Base-by-base conservation (phyloP, 2,329 filamentous ascomycete genomes). In the Fusarium tupiense region DNA sequence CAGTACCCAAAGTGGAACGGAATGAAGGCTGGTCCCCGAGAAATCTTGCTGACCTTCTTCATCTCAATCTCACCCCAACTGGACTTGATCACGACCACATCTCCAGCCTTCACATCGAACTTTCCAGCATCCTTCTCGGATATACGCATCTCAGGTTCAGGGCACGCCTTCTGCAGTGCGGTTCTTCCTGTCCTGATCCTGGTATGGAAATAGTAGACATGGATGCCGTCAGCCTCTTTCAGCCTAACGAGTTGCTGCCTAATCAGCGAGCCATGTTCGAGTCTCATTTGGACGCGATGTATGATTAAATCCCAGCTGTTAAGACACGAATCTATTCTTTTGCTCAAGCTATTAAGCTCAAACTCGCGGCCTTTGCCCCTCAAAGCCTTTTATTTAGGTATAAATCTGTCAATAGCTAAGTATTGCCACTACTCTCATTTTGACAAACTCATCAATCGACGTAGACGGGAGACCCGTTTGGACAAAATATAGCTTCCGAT, bases 1-100 rank as follows among this genome's bases (percentile, higher is more conserved):
- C 47, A 53, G 3, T 62, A 65, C 3, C 40, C 57, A 7, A 65
- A 62, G 20, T 65, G 62, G 5, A 53, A 65, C 8, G 62, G 57
- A 1, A 65, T 65, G 1, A 65, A 65, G 0, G 46, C 62, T 0
- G 62, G 57, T 0, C 38, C 57, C n/a, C 52, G 46, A 1, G 46
- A 50, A 5, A 46, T 65, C 33, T 62, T 29, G 11, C 57, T 38
- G 5, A 62, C 40, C 1, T 61, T 65, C 31, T 62, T 53, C 22
- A 65, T 52, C 13, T 65, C 57, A 13, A 62, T 24, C 22, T 65
- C 20, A 13, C 57, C 29, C 29, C 29, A 29, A 7, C 29, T 8
- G 29, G 29, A 29, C 29, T 29, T 29, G 8, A 8, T 7, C 29
- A 29, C 29, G 29, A 29, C 29, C 29, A 29, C 8, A 29, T 29